These are phyloP conservation scores for Boletus subparvulus DNA, from an alignment of 768 basidiomycete genomes.

Conservation along the genomic window DNA sequence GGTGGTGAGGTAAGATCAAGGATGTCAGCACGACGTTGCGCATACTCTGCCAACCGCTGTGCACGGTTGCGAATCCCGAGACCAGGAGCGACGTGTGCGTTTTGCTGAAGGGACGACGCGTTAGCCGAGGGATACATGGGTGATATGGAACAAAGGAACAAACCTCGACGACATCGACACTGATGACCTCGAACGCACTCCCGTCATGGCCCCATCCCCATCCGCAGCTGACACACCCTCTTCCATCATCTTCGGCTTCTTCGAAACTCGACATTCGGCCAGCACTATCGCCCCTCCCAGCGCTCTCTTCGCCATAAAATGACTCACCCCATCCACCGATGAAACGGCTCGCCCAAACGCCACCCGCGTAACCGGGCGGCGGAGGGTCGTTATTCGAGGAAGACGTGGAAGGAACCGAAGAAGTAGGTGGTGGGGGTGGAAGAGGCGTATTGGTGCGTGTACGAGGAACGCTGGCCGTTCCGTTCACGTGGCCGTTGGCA, in stretches of 20 bases:
- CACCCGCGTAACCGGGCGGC: slow-evolving; percentile 28
- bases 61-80: slow-evolving; percentile 59
- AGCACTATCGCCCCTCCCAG: slow-evolving; percentile 28
- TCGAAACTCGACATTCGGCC: slow-evolving; percentile 32
- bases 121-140: slow-evolving; percentile 3
- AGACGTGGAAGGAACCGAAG: slow-evolving; percentile 24
- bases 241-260: slow-evolving; percentile 55
- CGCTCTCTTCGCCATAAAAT: slow-evolving; percentile 32
- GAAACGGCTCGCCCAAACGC: slow-evolving; percentile 38
- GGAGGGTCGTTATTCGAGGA: slow-evolving; percentile 29
- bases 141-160: slow-evolving; percentile 21
- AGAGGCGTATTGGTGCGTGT: slow-evolving; percentile 32
- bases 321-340: slow-evolving; percentile 43
- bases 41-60: slow-evolving; percentile 68
- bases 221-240: slow-evolving; percentile 60
- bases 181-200: slow-evolving; percentile 69
- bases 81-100: slow-evolving; percentile 52
- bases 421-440: slow-evolving; percentile 18
- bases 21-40: slow-evolving; percentile 54
- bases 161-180: slow-evolving; percentile 64
- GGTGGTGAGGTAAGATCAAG: slow-evolving; percentile 29
- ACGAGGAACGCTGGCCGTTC: slow-evolving; percentile 28
- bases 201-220: slow-evolving; percentile 84
- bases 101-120: slow-evolving; percentile 38
- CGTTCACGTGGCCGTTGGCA: slow-evolving; percentile 33